Evolutionary conservation across 1,139 yeast species (phyloP).

Genomic region (Zygosaccharomyces pseudobailii): DNA sequence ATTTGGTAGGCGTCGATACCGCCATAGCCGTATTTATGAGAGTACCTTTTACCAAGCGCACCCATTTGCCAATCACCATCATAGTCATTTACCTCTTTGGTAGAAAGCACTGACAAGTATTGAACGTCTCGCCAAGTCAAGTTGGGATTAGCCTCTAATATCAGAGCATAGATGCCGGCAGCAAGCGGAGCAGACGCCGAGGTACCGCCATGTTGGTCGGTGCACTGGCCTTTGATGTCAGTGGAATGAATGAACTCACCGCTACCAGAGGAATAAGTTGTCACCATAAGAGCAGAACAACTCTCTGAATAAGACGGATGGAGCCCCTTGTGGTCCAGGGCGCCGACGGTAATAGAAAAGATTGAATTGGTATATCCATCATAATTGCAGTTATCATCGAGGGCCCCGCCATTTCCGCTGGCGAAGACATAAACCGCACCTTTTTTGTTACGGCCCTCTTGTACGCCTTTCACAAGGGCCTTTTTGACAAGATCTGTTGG

Average conservation of each 20-base stretch:
- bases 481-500: constrained; percentile 75
- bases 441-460: constrained; percentile 71
- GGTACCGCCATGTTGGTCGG: constrained; percentile 85
- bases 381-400: constrained; percentile 87
- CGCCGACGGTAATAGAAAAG: constrained; percentile 92
- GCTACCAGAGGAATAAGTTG: constrained; percentile 88
- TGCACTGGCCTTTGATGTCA: constrained; percentile 69
- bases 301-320: constrained; percentile 91
- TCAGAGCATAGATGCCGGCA: constrained; percentile 85
- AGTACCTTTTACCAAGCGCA: constrained; percentile 55
- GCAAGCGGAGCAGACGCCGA: constrained; percentile 99
- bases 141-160: constrained; percentile 74
- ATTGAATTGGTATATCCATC: constrained; percentile 98
- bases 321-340: constrained; percentile 76
- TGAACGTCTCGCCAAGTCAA: constrained; percentile 97
- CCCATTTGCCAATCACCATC: constrained; percentile 70
- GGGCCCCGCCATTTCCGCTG: constrained; percentile 86
- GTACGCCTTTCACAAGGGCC: constrained; percentile 81
- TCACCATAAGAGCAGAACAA: constrained; percentile 95
- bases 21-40: constrained; percentile 91
- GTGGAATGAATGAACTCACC: constrained; percentile 90
- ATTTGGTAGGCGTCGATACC: constrained; percentile 77
- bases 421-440: constrained; percentile 96
- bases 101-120: constrained; percentile 68
- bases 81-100: constrained; percentile 60